Evolutionary conservation across 768 basidiomycete genomes (phyloP).

Genomic region (Strobilomyces confusus): DNA sequence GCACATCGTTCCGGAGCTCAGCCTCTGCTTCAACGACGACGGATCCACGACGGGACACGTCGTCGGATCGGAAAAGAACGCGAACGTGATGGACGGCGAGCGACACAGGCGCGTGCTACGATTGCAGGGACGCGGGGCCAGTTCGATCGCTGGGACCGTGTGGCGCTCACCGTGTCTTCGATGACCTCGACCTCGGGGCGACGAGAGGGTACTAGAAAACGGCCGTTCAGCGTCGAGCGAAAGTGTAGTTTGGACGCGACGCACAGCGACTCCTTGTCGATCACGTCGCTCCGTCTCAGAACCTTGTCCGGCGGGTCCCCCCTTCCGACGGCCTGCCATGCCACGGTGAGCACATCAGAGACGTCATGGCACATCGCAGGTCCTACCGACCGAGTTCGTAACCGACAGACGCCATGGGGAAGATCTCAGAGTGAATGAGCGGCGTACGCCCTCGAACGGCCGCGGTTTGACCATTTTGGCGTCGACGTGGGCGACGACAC

Average conservation of each 20-base stretch:
- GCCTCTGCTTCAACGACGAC: constrained; percentile 68
- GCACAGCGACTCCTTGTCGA: constrained; percentile 93
- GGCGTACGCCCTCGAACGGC: constrained; percentile 85
- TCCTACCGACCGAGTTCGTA: constrained; percentile 91
- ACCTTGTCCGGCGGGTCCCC: constrained; percentile 84
- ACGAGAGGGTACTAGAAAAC: constrained; percentile 79
- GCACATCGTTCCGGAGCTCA: constrained; percentile 64
- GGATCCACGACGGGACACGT: constrained; percentile 74
- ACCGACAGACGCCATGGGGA: constrained; percentile 92
- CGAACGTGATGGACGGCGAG: constrained; percentile 95
- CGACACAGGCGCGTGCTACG: constrained; percentile 87
- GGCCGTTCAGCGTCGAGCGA: not conserved
- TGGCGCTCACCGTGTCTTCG: constrained; percentile 89
- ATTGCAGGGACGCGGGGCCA: not conserved
- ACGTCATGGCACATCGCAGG: constrained; percentile 26
- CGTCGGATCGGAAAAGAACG: constrained; percentile 59
- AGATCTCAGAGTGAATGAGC: constrained; percentile 88
- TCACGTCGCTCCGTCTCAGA: constrained; percentile 79
- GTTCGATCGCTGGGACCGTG: constrained; percentile 7
- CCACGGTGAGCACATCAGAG: not conserved
- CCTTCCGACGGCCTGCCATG: constrained; percentile 72
- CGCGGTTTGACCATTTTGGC: constrained; percentile 91
- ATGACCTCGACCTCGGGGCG: constrained; percentile 91
- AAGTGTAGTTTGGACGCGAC: constrained; percentile 16
- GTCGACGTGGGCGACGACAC: constrained; percentile 70